Evolutionary conservation across 345 rosid species (phyloP).

Genomic region (Carallia brachiata): DNA sequence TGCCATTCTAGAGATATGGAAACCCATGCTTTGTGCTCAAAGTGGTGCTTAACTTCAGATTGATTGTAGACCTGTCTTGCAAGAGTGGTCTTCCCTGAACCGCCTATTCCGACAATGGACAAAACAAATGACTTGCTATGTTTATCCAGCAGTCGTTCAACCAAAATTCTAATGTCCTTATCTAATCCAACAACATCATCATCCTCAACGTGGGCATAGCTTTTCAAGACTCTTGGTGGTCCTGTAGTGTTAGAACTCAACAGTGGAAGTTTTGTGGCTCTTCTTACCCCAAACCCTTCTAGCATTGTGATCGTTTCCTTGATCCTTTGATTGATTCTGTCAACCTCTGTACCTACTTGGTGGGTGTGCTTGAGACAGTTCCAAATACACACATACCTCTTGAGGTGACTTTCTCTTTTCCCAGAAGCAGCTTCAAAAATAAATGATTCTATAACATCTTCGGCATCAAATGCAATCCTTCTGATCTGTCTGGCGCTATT

Average conservation of each 20-base stretch:
- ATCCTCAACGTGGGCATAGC: neutral
- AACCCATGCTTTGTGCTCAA: neutral
- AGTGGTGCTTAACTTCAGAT: neutral
- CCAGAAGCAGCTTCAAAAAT: neutral
- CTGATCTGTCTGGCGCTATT: constrained; percentile 11
- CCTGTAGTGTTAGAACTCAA: neutral
- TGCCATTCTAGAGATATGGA: neutral
- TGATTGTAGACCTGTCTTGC: neutral
- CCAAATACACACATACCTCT: neutral
- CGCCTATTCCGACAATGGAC: constrained; percentile 4
- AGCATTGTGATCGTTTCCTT: no score
- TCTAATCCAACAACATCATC: neutral
- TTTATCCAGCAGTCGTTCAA: neutral
- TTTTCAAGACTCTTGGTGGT: neutral
- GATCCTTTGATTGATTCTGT: neutral
- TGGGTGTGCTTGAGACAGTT: neutral
- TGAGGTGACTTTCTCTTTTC: neutral
- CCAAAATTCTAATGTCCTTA: neutral
- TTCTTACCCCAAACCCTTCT: no score
- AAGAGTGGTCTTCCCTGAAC: constrained; percentile 7
- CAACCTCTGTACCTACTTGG: neutral
- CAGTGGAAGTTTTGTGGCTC: neutral
- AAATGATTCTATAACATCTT: constrained; percentile 16
- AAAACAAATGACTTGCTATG: neutral
- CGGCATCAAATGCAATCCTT: constrained; percentile 16